Conservation (phyloP, 139 green algal species). For the Tetradesmus lagerheimii region DNA sequence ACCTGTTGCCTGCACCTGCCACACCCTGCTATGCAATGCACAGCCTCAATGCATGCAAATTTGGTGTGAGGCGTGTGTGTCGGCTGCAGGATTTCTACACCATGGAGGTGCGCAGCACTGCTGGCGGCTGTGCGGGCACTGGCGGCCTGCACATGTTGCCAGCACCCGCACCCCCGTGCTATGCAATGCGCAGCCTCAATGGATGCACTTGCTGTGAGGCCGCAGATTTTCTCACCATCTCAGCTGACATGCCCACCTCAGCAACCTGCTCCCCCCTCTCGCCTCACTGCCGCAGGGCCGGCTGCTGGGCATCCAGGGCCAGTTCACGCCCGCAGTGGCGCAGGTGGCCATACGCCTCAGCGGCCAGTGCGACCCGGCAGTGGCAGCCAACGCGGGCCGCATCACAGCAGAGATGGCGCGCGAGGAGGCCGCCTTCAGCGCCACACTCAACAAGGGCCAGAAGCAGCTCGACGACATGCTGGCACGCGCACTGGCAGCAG, state of each 20-base stretch:
- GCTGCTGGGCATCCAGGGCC: slow-evolving; percentile 75
- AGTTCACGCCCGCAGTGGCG: slow-evolving; percentile 79
- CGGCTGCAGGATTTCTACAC: not conserved
- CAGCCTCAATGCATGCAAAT: too few species aligned
- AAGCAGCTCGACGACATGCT: slow-evolving; percentile 83
- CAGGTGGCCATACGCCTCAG: slow-evolving; percentile 80
- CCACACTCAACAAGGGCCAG: slow-evolving; percentile 86
- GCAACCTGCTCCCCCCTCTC: not conserved
- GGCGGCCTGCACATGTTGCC: too few species aligned
- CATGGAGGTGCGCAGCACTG: too few species aligned
- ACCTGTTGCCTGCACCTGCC: too few species aligned
- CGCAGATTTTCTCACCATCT: too few species aligned
- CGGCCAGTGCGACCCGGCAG: slow-evolving; percentile 72
- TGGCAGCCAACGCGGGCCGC: slow-evolving; percentile 66
- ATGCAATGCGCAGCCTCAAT: too few species aligned
- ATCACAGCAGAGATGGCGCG: slow-evolving; percentile 82
- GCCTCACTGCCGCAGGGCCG: slow-evolving; percentile 50
- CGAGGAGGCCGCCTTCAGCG: slow-evolving; percentile 83
- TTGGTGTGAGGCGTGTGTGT: too few species aligned
- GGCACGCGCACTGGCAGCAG: slow-evolving; percentile 18
- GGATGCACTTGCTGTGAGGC: too few species aligned
- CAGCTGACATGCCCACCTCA: too few species aligned
- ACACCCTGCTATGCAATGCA: too few species aligned
- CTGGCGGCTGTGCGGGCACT: too few species aligned
- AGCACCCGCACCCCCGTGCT: too few species aligned